These are phyloP conservation scores for Medicago ruthenica DNA, from an alignment of 306 rosid genomes.

Conservation along the genomic window DNA sequence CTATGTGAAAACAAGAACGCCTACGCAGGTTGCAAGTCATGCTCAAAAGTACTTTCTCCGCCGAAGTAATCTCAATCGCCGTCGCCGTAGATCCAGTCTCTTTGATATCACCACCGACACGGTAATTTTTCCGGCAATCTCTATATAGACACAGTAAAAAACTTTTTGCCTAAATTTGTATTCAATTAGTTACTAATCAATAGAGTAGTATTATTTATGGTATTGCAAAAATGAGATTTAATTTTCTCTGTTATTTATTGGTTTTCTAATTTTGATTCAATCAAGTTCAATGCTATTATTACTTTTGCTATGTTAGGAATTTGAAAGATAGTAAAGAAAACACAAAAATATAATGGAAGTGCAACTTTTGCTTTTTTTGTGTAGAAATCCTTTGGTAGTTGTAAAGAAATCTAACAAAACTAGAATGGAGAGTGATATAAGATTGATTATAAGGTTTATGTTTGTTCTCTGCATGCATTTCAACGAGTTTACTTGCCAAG, in stretches of 20 bases:
- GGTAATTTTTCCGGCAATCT: constrained; percentile 44
- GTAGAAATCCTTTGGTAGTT: constrained; percentile 32
- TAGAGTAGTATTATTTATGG: neutral
- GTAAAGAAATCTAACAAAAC: constrained; percentile 10
- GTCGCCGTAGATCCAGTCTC: constrained; percentile 99
- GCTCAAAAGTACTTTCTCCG: constrained; percentile 99
- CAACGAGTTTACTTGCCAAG: neutral
- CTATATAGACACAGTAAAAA: neutral
- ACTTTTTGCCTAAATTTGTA: constrained; percentile 2
- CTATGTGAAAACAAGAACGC: constrained; percentile 97
- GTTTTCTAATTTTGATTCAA: constrained; percentile 27
- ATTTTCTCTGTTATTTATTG: constrained; percentile 12
- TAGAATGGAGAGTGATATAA: constrained; percentile 8
- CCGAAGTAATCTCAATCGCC: constrained; percentile 89
- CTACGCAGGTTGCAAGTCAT: constrained; percentile 98
- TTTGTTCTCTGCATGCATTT: constrained; percentile 8
- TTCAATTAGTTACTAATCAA: constrained; percentile 35
- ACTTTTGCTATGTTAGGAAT: neutral
- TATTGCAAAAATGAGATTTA: neutral
- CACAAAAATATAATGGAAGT: neutral
- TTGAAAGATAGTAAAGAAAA: neutral
- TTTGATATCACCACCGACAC: constrained; percentile 96
- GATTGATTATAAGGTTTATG: constrained; percentile 2
- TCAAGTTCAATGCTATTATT: neutral
- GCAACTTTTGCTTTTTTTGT: neutral